Conservation (phyloP, 176 grass and related monocot genomes). For the Carex pumila region DNA sequence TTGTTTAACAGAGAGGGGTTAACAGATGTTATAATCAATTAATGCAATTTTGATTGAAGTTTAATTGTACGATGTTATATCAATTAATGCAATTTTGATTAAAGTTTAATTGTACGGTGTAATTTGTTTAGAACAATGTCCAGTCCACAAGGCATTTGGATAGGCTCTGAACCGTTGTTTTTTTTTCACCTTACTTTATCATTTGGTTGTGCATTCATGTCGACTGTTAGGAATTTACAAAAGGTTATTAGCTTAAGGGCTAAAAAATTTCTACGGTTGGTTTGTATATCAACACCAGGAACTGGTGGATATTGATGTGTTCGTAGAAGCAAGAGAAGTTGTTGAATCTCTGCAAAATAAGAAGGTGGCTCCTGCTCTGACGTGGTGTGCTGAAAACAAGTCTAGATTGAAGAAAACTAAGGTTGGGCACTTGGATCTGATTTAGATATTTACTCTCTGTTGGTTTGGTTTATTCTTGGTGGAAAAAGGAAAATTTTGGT, state of each 20-base stretch:
- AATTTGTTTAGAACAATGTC: no score
- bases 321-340: conserved; percentile 76
- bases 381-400: conserved; percentile 98
- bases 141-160: no score
- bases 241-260: not conserved
- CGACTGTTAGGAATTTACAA: not conserved
- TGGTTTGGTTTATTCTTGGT: not conserved
- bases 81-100: no score
- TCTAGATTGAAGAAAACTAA: conserved; percentile 96
- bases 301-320: conserved; percentile 87
- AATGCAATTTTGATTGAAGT: no score
- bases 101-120: no score
- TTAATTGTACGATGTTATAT: no score
- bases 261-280: not conserved
- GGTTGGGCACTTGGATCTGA: conserved; percentile 31
- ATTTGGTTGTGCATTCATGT: not conserved
- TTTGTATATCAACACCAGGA: conserved; percentile 36
- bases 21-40: no score
- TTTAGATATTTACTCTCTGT: not conserved
- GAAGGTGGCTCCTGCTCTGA: conserved; percentile 72
- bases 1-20: no score
- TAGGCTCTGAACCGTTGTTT: no score
- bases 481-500: not conserved
- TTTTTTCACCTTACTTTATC: not conserved
- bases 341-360: conserved; percentile 90